phyloP scores from a whole-genome alignment of 179 eudicot species.

The Beta lomatogona region DNA sequence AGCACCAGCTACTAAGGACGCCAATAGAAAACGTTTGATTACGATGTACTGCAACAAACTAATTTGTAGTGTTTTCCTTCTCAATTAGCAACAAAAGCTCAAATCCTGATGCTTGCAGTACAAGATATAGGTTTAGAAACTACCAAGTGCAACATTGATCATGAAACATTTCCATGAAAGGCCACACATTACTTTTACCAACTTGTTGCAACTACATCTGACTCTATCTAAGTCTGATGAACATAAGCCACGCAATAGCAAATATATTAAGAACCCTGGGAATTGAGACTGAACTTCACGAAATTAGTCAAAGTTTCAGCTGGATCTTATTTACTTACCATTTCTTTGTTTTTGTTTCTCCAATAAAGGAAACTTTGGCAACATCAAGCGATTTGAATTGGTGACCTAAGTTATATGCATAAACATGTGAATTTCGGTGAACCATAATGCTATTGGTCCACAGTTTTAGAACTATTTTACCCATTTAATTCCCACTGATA shows the following conservation, averaged over 20 bases:
- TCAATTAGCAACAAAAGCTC: too few species aligned
- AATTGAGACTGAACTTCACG: neutral
- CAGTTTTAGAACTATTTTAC: neutral
- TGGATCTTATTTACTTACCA: neutral
- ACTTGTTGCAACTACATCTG: neutral
- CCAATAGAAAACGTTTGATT: neutral
- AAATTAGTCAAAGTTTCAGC: neutral
- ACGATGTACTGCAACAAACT: neutral
- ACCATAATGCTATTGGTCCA: neutral
- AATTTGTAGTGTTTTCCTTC: neutral
- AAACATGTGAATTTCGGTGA: neutral
- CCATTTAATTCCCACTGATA: neutral
- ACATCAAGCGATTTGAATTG: neutral
- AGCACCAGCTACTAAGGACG: neutral
- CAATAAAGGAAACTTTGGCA: neutral
- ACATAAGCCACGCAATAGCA: too few species aligned
- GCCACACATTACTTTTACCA: neutral
- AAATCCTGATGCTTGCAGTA: too few species aligned
- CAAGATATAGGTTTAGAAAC: too few species aligned
- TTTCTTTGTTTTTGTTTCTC: neutral
- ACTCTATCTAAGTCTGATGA: neutral
- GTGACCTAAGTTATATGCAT: neutral
- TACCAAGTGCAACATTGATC: too few species aligned
- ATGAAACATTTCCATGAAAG: too few species aligned
- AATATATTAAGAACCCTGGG: neutral